phyloP scores from a whole-genome alignment of 139 green algal genomes.

The Diplosphaera chodatii region DNA sequence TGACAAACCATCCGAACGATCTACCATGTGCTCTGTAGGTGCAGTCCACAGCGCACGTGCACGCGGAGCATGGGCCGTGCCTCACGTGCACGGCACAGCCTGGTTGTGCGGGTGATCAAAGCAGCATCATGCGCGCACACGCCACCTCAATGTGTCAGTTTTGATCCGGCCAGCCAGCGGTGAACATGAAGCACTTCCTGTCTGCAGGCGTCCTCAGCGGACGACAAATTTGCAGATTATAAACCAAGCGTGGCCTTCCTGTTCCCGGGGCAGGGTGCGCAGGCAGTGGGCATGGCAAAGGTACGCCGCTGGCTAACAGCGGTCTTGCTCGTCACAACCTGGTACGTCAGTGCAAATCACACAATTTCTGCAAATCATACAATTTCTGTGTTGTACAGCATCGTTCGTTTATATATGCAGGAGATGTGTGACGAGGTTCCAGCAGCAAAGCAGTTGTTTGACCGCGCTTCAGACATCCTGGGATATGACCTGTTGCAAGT shows the following conservation, averaged over 20 bases:
- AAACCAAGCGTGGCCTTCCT: constrained; percentile 82
- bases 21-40: too few species aligned
- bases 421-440: constrained; percentile 74
- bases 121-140: too few species aligned
- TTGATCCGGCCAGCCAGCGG: too few species aligned
- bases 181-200: too few species aligned
- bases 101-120: not conserved
- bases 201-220: constrained; percentile 14
- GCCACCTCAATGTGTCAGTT: too few species aligned
- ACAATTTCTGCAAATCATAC: too few species aligned
- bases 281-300: constrained; percentile 76
- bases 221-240: constrained; percentile 82
- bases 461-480: constrained; percentile 89
- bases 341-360: too few species aligned
- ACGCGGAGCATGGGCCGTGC: too few species aligned
- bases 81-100: not conserved
- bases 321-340: too few species aligned
- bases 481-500: constrained; percentile 95
- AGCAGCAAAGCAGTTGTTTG: constrained; percentile 88
- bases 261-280: constrained; percentile 92
- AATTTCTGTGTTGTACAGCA: not conserved
- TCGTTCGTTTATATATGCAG: constrained; percentile 15
- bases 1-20: too few species aligned
- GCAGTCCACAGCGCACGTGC: too few species aligned
- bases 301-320: constrained; percentile 4